Conservation (phyloP, 73 alveolate species). For the Symbiodinium pilosum region DNA sequence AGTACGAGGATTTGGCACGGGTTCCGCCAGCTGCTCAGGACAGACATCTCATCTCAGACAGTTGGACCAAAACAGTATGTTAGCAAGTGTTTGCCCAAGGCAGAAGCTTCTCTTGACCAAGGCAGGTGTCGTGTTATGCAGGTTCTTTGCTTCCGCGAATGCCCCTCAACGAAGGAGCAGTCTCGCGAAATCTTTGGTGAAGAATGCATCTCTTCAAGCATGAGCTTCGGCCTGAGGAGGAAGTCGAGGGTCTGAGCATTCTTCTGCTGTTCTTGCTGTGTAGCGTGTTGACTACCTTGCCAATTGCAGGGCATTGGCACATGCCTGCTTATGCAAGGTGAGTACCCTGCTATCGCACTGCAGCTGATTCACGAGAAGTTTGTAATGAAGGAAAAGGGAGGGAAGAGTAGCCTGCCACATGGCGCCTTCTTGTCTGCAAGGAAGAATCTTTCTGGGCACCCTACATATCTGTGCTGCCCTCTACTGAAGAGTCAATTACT, state of each 20-base stretch:
- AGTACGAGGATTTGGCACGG: constrained; percentile 59
- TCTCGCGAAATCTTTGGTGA: constrained; percentile 38
- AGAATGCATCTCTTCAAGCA: constrained; percentile 39
- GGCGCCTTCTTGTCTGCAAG: neutral
- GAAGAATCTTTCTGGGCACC: constrained; percentile 72
- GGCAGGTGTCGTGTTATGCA: neutral
- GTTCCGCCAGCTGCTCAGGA: constrained; percentile 19
- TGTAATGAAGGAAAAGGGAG: constrained; percentile 33
- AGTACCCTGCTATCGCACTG: constrained; percentile 68
- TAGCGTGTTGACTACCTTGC: neutral
- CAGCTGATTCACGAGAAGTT: constrained; percentile 51
- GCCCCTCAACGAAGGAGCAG: neutral
- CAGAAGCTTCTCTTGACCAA: constrained; percentile 57
- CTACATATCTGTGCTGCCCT: constrained; percentile 62
- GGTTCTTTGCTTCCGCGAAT: no score
- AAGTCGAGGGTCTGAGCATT: no score
- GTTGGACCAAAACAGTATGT: no score
- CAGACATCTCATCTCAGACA: no score
- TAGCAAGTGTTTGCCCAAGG: neutral
- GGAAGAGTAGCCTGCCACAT: neutral
- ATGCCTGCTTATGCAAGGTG: constrained; percentile 13
- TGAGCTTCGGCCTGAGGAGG: constrained; percentile 32
- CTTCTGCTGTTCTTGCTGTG: neutral
- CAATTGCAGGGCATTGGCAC: no score
- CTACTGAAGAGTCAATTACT: constrained; percentile 34